Percentiles rank a stretch among this genome's conserved stretches.
Evolutionary conservation across 179 eudicot genomes (phyloP).

Genomic region (Beta corolliflora): DNA sequence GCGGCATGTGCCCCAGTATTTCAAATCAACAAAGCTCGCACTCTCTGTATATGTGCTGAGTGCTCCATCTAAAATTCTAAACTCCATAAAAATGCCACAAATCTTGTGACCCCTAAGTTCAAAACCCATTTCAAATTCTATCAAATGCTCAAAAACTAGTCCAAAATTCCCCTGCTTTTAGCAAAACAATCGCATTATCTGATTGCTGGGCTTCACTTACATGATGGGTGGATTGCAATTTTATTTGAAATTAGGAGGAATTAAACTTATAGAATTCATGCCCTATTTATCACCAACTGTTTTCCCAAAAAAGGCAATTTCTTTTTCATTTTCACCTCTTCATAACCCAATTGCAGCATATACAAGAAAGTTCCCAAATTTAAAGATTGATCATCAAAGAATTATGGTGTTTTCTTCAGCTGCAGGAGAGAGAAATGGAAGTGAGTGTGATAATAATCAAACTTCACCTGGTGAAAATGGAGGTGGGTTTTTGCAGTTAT

Average conservation of each 20-base stretch:
- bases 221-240: conserved; percentile 32
- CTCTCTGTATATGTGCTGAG: neutral
- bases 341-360: conserved; percentile 4
- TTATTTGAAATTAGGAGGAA: conserved; percentile 21
- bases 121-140: neutral
- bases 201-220: neutral
- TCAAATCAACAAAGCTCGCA: too few relatives aligned
- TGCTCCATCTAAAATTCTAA: neutral
- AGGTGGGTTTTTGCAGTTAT: conserved; percentile 46
- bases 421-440: conserved; percentile 24
- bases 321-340: conserved; percentile 5
- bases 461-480: neutral
- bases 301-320: neutral
- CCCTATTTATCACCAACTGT: conserved; percentile 15
- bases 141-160: neutral
- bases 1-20: neutral
- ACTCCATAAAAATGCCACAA: neutral
- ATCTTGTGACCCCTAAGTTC: neutral
- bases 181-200: neutral
- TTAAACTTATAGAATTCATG: conserved; percentile 19
- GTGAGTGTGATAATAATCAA: conserved; percentile 9
- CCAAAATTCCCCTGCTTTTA: neutral
- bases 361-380: conserved; percentile 5
- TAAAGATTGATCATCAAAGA: conserved; percentile 15
- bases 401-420: conserved; percentile 25